Percentiles rank a stretch among this genome's conserved stretches.
Conservation (phyloP, 108 stramenopile genomes). For the Pseudonitzschia multiseries region DNA sequence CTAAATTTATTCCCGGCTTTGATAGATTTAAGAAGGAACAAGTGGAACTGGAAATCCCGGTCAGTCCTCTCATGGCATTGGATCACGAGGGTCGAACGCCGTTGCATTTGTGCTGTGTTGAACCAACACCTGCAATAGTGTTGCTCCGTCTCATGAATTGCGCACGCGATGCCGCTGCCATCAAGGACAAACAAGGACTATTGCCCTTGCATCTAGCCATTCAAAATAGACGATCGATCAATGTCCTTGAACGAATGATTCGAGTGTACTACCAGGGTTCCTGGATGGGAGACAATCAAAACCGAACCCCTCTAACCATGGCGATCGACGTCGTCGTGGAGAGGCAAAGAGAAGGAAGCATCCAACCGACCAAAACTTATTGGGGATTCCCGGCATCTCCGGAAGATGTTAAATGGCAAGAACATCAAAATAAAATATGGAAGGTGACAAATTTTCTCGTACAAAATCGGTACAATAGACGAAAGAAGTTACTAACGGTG, state of each 20-base stretch:
- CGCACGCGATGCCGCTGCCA: slow-evolving; percentile 25
- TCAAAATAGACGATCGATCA: slow-evolving; percentile 10
- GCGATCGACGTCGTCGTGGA: slow-evolving; percentile 23
- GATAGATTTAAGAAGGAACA: slow-evolving; percentile 21
- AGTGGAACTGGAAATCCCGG: slow-evolving; percentile 10
- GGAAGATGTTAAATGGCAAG: slow-evolving; percentile 26
- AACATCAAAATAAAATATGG: slow-evolving; percentile 19
- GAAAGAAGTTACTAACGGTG: slow-evolving; percentile 15
- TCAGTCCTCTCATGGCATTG: slow-evolving; percentile 23
- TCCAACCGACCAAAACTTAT: slow-evolving; percentile 11
- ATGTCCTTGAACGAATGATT: slow-evolving; percentile 30
- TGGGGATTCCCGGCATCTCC: slow-evolving; percentile 28
- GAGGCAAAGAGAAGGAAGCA: slow-evolving; percentile 18
- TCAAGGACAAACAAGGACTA: slow-evolving; percentile 27
- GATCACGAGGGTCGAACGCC: slow-evolving; percentile 35
- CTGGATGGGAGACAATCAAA: slow-evolving; percentile 20
- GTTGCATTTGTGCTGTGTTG: slow-evolving; percentile 31
- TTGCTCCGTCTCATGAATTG: slow-evolving; percentile 28
- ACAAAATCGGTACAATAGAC: slow-evolving; percentile 22
- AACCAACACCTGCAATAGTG: slow-evolving; percentile 19
- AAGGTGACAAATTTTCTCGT: slow-evolving; percentile 15
- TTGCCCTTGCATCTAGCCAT: slow-evolving; percentile 37
- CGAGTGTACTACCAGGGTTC: slow-evolving; percentile 25
- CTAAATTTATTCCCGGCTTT: slow-evolving; percentile 30
- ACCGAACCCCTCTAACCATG: slow-evolving; percentile 30